Base-by-base conservation (phyloP, 805 yeast genomes). In the Kodamaea kakaduensis region DNA sequence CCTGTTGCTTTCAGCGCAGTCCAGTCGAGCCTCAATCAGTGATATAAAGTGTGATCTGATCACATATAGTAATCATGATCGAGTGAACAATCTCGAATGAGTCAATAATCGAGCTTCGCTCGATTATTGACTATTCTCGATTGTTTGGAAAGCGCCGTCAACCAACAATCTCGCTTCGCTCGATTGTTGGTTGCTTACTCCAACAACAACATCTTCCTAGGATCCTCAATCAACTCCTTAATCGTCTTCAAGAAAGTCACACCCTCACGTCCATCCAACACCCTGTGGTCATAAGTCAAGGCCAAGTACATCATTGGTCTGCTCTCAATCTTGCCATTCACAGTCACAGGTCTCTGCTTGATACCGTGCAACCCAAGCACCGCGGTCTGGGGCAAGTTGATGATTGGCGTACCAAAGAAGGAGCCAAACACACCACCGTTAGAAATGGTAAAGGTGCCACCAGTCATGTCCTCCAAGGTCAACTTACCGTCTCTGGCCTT, bases 281-380 rank as follows among this genome's bases (percentile, higher is more conserved):
- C 81, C 74, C 98, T 84, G 73, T 93, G 98, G 62, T 93, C 98
- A 65, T 93, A 93, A 40, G 98, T 90, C 64, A 93, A 81, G 36
- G 98, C 98, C 56, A 93, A 70, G 77, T 93, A 93, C 98, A 93
- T 93, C 97, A 93, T 90, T 62, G 98, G 98, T 75, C 97, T 84
- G 29, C 90, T 77, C 50, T 85, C 98, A 51, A 93, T 76, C 75
- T 90, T 89, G 37, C 98, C 98, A 52, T 93, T 82, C 41, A 93
- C 88, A 41, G 90, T 90, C 42, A 93, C 96, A 29, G 97, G 93
- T 75, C 97, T 88, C 65, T 93, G 90, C 73, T 93, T 93, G 51
- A 86, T 84, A 66, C 97, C 97, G 56, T 93, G 98, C 59, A 93
- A 77, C 52, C 98, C 98, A 52, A 93, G 76, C 16, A 93, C 98